Evolutionary conservation across 2,329 filamentous ascomycete species (phyloP).

Genomic region (Macroventuria anomochaeta): DNA sequence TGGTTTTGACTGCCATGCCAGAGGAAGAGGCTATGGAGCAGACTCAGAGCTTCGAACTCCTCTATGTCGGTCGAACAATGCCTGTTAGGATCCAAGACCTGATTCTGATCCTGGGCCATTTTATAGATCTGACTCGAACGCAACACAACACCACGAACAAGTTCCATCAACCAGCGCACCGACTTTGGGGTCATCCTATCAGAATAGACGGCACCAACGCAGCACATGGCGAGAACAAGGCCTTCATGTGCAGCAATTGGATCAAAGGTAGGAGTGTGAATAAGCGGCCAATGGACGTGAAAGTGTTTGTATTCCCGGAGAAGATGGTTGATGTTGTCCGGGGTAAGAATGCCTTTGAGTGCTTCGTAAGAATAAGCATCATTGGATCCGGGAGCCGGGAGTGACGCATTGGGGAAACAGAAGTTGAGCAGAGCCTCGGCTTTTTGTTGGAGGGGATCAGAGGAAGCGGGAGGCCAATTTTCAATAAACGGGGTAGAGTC

Average conservation of each 20-base stretch:
- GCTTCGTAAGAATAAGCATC: conserved; percentile 60
- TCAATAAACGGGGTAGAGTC: conserved; percentile 47
- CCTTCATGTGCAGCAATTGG: conserved; percentile 70
- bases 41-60: conserved; percentile 70
- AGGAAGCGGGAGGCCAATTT: conserved; percentile 52
- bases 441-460: conserved; percentile 55
- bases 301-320: conserved; percentile 75
- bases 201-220: conserved; percentile 77
- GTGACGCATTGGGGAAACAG: conserved; percentile 58
- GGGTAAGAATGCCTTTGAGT: conserved; percentile 64
- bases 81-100: conserved; percentile 51
- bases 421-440: conserved; percentile 55
- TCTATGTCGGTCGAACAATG: conserved; percentile 58
- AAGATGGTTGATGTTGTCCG: conserved; percentile 73
- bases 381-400: conserved; percentile 32
- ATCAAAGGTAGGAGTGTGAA: conserved; percentile 75
- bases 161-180: conserved; percentile 72
- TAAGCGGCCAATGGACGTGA: conserved; percentile 74
- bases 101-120: conserved; percentile 44
- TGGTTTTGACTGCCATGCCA: conserved; percentile 75
- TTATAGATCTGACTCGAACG: conserved; percentile 61
- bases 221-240: conserved; percentile 72
- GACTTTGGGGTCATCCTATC: conserved; percentile 65
- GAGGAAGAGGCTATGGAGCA: conserved; percentile 67
- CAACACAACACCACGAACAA: conserved; percentile 65